phyloP scores from a whole-genome alignment of 306 rosid species.

The Chamaecrista fasciculata region DNA sequence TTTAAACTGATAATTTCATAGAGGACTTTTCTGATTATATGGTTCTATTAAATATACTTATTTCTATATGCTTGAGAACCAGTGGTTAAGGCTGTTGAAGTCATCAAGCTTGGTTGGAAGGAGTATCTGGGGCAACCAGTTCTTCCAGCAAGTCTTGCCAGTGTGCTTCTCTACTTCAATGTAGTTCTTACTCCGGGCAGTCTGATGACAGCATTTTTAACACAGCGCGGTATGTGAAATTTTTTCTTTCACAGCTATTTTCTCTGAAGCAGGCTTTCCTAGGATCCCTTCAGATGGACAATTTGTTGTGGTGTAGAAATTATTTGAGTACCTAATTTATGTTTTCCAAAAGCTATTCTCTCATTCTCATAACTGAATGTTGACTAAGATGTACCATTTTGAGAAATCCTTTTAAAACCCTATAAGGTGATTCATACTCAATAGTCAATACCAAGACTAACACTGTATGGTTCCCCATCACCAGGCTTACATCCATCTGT shows the following conservation, averaged over 20 bases:
- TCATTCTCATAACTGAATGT: too few relatives aligned
- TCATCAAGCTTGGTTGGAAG: conserved; percentile 90
- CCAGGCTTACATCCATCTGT: conserved; percentile 84
- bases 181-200: conserved; percentile 92
- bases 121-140: conserved; percentile 87
- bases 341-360: neutral
- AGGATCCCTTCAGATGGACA: neutral
- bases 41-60: conserved; percentile 21
- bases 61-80: conserved; percentile 36
- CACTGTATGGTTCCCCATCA: neutral
- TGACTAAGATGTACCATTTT: neutral
- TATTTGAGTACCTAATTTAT: conserved; percentile 1
- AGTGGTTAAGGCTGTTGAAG: conserved; percentile 77
- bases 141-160: conserved; percentile 95
- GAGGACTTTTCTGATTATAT: neutral
- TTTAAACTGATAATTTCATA: conserved; percentile 11
- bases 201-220: conserved; percentile 92
- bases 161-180: conserved; percentile 82
- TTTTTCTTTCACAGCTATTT: conserved; percentile 3
- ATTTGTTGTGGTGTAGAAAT: conserved; percentile 4
- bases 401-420: neutral
- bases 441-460: neutral
- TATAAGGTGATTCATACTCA: neutral
- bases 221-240: conserved; percentile 68
- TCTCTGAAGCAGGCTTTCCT: neutral